These are phyloP conservation scores for Aspergillus ustus DNA, from an alignment of 2,329 filamentous ascomycete species.

Conservation along the genomic window DNA sequence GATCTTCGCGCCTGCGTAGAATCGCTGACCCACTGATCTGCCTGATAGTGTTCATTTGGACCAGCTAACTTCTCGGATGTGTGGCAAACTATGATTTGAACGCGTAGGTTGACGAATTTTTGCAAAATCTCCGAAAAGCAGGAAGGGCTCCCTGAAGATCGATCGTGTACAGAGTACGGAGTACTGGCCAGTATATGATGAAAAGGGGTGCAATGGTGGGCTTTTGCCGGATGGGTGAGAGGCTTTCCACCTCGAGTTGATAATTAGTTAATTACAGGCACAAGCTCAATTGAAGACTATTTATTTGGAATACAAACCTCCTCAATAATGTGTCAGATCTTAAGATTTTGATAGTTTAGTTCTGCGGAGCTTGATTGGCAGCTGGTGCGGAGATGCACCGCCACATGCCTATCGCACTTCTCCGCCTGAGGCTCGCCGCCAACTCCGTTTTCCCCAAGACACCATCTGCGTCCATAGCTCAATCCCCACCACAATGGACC, in stretches of 20 bases:
- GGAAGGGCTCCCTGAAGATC: too few relatives aligned
- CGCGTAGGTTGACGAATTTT: too few relatives aligned
- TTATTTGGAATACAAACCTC: neutral
- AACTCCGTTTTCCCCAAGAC: neutral
- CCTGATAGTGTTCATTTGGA: neutral
- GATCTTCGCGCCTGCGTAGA: neutral
- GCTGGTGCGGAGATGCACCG: neutral
- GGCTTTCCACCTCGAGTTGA: neutral
- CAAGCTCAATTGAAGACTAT: neutral
- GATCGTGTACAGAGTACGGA: too few relatives aligned
- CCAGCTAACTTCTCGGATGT: too few relatives aligned
- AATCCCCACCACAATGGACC: constrained; percentile 25
- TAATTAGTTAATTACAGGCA: neutral
- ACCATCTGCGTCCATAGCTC: neutral
- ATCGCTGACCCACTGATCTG: neutral
- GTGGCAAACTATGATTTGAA: too few relatives aligned
- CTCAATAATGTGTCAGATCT: neutral
- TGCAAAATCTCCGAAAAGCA: too few relatives aligned
- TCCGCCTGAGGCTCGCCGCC: neutral
- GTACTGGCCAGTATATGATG: too few relatives aligned
- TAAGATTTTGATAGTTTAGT: neutral
- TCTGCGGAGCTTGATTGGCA: neutral
- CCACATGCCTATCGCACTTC: neutral
- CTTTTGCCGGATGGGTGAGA: neutral
- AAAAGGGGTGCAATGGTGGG: neutral